phyloP scores from a whole-genome alignment of 2,329 filamentous ascomycete genomes.

The Hyphodiscus sp. region DNA sequence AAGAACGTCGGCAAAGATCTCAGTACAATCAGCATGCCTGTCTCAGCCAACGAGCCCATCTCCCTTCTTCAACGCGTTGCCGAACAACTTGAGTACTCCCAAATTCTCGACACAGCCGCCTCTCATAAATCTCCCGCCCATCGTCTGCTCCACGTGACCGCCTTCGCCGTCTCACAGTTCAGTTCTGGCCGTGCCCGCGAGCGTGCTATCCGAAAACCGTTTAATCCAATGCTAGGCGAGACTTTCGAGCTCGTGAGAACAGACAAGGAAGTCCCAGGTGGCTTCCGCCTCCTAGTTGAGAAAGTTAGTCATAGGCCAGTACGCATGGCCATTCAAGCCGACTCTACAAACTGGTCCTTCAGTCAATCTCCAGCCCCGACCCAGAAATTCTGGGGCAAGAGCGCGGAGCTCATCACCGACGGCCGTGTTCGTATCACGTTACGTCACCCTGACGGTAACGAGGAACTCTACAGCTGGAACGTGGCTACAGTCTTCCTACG shows the following conservation, averaged over 20 bases:
- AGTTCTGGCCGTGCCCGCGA: slow-evolving; percentile 80
- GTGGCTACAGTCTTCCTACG: slow-evolving; percentile 84
- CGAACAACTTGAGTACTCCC: slow-evolving; percentile 86
- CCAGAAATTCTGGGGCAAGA: slow-evolving; percentile 99
- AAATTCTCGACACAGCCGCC: slow-evolving; percentile 71
- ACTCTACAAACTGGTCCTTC: slow-evolving; percentile 78
- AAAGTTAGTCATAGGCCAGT: slow-evolving; percentile 93
- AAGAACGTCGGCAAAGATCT: slow-evolving; percentile 98
- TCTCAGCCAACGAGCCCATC: slow-evolving; percentile 88
- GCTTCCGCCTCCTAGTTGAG: slow-evolving; percentile 88
- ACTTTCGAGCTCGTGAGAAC: slow-evolving; percentile 89
- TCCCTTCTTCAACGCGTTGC: slow-evolving; percentile 83
- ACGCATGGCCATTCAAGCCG: slow-evolving; percentile 87
- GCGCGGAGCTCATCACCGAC: slow-evolving; percentile 87
- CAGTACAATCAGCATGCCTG: slow-evolving; percentile 95
- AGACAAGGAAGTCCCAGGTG: slow-evolving; percentile 63
- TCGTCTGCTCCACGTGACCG: slow-evolving; percentile 76
- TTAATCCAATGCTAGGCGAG: slow-evolving; percentile 94
- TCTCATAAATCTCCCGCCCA: slow-evolving; percentile 55
- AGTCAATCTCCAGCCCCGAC: slow-evolving; percentile 80
- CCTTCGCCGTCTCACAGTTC: slow-evolving; percentile 85
- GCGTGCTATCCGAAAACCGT: slow-evolving; percentile 88
- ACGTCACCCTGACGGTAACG: slow-evolving; percentile 55
- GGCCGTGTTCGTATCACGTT: slow-evolving; percentile 76
- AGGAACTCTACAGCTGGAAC: slow-evolving; percentile 84